Percentiles rank a stretch among this genome's conserved stretches.
Evolutionary conservation across 1,284 basidiomycete species (phyloP).

Genomic region (Trichosporon sp.): DNA sequence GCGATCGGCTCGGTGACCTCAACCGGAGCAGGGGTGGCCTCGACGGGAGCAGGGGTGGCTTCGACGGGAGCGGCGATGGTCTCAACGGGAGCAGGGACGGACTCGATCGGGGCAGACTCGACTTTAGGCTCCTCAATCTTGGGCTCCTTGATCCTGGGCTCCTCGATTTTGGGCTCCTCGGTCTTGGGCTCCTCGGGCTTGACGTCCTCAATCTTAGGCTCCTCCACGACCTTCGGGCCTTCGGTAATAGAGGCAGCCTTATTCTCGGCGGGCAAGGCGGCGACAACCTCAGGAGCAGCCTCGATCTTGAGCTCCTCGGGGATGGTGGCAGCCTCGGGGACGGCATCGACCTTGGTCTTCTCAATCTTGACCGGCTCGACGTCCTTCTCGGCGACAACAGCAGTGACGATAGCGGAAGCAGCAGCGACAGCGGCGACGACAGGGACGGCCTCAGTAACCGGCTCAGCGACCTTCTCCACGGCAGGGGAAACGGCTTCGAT

Average conservation of each 20-base stretch:
- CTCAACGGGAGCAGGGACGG: background rate
- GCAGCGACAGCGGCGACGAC: too few species aligned
- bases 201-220: background rate
- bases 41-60: background rate
- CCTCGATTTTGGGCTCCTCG: too few species aligned
- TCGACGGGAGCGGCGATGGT: too few species aligned
- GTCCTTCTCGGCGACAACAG: too few species aligned
- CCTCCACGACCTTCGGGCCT: too few species aligned
- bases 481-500: too few species aligned
- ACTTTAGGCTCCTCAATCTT: too few species aligned
- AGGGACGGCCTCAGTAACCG: too few species aligned
- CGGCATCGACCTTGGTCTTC: background rate
- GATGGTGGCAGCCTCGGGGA: background rate
- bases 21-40: background rate
- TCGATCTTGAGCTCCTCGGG: background rate
- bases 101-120: background rate
- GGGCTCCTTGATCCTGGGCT: background rate
- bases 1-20: background rate
- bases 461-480: too few species aligned
- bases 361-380: background rate
- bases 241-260: background rate
- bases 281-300: background rate
- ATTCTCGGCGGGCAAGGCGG: background rate
- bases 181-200: background rate
- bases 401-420: too few species aligned